phyloP scores from a whole-genome alignment of 768 basidiomycete species.

The Suillus hirtellus region DNA sequence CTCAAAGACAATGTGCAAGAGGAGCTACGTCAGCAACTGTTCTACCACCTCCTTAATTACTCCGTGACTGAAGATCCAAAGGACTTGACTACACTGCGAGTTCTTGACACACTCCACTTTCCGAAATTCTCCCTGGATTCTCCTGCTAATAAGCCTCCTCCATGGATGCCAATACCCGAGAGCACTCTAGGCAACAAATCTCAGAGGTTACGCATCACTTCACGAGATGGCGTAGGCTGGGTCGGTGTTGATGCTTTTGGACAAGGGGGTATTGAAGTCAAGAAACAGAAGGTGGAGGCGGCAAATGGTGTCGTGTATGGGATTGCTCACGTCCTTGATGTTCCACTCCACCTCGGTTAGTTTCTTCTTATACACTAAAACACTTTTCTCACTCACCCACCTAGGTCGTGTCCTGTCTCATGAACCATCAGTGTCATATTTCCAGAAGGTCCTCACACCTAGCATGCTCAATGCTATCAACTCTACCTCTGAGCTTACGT shows the following conservation, averaged over 20 bases:
- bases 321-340: constrained; percentile 69
- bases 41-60: constrained; percentile 92
- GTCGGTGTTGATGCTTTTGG: constrained; percentile 82
- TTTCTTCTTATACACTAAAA: constrained; percentile 14
- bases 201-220: constrained; percentile 72
- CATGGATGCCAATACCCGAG: constrained; percentile 83
- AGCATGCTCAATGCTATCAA: constrained; percentile 60
- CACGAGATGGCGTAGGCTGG: constrained; percentile 47
- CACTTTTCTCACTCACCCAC: background rate
- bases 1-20: constrained; percentile 81
- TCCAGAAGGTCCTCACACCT: constrained; percentile 68
- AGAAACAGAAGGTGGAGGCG: constrained; percentile 56
- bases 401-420: constrained; percentile 61
- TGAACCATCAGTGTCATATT: constrained; percentile 67
- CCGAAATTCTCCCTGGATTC: constrained; percentile 60
- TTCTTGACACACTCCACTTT: constrained; percentile 66
- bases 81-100: constrained; percentile 32
- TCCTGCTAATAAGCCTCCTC: constrained; percentile 69
- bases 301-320: constrained; percentile 80
- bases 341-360: constrained; percentile 76
- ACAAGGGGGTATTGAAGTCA: constrained; percentile 66
- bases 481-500: constrained; percentile 69
- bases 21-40: constrained; percentile 83
- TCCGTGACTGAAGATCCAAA: constrained; percentile 53
- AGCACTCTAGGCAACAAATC: constrained; percentile 80